A percentile compares a stretch with the other conserved stretches of the same genome.
These are phyloP conservation scores for Hibiscus tridactylites DNA, from an alignment of 345 rosid species.

Conservation along the genomic window DNA sequence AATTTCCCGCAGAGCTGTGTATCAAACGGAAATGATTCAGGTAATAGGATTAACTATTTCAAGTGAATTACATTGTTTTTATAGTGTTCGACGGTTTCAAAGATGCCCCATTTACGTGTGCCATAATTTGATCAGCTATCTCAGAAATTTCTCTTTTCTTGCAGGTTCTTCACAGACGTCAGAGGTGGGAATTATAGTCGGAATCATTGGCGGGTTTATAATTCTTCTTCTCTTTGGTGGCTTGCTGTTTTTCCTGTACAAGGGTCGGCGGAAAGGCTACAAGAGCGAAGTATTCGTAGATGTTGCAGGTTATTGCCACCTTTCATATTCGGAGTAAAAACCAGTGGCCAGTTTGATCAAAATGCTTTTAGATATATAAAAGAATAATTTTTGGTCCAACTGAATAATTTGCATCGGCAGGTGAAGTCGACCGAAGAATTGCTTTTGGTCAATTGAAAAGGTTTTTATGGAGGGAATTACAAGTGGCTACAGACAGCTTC, in stretches of 20 bases:
- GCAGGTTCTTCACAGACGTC: constrained; percentile 63
- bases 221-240: constrained; percentile 46
- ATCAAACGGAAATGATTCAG: constrained; percentile 43
- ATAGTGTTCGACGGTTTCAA: neutral
- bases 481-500: constrained; percentile 77
- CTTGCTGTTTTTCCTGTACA: constrained; percentile 45
- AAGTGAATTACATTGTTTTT: neutral
- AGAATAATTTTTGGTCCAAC: neutral
- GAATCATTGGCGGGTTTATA: constrained; percentile 55
- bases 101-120: neutral
- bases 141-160: constrained; percentile 7
- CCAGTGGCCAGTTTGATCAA: neutral
- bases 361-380: neutral
- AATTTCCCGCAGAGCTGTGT: constrained; percentile 39
- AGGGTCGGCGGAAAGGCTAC: constrained; percentile 55
- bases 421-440: constrained; percentile 90
- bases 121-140: neutral
- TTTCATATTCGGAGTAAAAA: neutral
- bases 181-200: constrained; percentile 56
- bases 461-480: constrained; percentile 90
- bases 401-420: constrained; percentile 30
- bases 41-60: constrained; percentile 28
- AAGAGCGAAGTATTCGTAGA: constrained; percentile 75
- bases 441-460: constrained; percentile 90
- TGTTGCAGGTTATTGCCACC: constrained; percentile 61